These are phyloP conservation scores for Candida sanyiensis DNA, from an alignment of 805 yeast species.

Conservation along the genomic window DNA sequence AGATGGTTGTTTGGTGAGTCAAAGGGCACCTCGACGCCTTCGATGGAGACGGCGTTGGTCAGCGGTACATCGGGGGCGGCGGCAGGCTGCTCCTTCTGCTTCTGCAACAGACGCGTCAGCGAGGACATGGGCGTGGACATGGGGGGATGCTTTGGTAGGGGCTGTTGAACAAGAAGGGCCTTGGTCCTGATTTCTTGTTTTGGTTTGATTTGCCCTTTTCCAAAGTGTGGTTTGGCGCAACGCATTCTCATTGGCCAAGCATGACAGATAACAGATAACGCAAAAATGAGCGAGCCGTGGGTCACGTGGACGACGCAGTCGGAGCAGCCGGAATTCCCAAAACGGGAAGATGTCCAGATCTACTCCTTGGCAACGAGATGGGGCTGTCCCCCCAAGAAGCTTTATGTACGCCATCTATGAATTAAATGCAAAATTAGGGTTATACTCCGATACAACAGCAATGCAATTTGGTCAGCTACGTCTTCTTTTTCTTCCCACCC, in stretches of 20 bases:
- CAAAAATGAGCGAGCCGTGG: not conserved
- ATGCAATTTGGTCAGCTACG: slow-evolving; percentile 8
- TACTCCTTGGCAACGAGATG: too few relatives aligned
- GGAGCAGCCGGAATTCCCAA: too few relatives aligned
- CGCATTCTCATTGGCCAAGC: not conserved
- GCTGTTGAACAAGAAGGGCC: too few relatives aligned
- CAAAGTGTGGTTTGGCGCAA: not conserved
- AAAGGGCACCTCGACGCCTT: slow-evolving; percentile 25
- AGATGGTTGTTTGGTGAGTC: slow-evolving; percentile 2
- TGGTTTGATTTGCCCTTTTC: too few relatives aligned
- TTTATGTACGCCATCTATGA: too few relatives aligned
- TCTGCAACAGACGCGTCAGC: slow-evolving; percentile 24
- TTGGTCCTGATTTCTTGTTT: too few relatives aligned
- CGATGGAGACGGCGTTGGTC: slow-evolving; percentile 25
- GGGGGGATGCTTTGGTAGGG: not conserved
- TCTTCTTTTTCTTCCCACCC: slow-evolving; percentile 9
- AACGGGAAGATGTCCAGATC: too few relatives aligned
- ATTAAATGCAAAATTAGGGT: too few relatives aligned
- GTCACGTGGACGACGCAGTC: too few relatives aligned
- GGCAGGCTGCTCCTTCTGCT: slow-evolving; percentile 14
- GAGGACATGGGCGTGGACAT: slow-evolving; percentile 22
- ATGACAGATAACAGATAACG: slow-evolving; percentile 2
- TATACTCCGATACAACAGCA: slow-evolving; percentile 5
- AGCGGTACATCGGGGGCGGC: too few relatives aligned
- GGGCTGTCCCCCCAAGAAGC: too few relatives aligned